A percentile compares a stretch with the other conserved stretches of the same genome.
Conservation (phyloP, 2,329 filamentous ascomycete species). For the Sporothrix sp. region DNA sequence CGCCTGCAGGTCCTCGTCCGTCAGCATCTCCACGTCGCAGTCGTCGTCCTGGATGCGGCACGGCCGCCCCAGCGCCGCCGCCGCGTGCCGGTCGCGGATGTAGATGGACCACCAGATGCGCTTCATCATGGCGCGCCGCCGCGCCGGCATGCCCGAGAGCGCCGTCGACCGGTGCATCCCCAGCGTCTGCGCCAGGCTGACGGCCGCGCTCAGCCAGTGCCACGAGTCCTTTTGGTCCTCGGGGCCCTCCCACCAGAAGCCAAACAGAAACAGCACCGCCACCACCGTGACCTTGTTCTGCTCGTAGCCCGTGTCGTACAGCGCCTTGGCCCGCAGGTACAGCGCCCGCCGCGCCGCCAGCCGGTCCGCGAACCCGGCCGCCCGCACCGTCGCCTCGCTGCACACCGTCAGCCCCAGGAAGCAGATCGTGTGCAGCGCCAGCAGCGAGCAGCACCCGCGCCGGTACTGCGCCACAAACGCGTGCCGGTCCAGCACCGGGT, state of each 20-base stretch:
- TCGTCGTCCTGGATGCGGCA: conserved; percentile 6
- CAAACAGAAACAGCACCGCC: background rate
- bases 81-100: background rate
- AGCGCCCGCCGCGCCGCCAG: background rate
- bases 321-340: background rate
- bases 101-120: conserved; percentile 10
- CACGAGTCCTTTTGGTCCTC: conserved; percentile 8
- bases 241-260: conserved; percentile 7
- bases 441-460: background rate
- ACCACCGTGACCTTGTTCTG: conserved; percentile 1
- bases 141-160: conserved; percentile 1
- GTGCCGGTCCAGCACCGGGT: conserved; percentile 1
- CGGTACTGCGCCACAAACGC: background rate
- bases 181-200: conserved; percentile 2
- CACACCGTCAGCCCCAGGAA: background rate
- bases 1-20: background rate
- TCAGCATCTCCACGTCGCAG: conserved; percentile 4
- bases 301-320: conserved; percentile 6
- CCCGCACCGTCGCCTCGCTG: background rate
- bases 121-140: background rate
- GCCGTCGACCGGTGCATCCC: background rate
- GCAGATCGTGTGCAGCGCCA: conserved; percentile 1
- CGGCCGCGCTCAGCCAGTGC: conserved; percentile 4
- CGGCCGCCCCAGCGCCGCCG: background rate
- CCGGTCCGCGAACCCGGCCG: background rate